Conservation (phyloP, 495 filamentous ascomycete genomes). For the Aspergillus indologenus region DNA sequence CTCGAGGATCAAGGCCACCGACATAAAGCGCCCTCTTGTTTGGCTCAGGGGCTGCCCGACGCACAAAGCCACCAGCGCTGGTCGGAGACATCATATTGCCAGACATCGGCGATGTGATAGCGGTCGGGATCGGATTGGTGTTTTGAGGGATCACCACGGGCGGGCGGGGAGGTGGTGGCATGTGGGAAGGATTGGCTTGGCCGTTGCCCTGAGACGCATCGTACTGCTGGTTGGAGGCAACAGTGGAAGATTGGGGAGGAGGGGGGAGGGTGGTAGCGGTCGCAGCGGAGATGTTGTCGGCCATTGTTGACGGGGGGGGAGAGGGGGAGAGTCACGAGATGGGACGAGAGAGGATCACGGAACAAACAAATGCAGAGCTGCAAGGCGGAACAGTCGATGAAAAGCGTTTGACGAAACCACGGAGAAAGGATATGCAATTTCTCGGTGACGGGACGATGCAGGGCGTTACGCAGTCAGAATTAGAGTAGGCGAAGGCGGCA, state of each 20-base stretch:
- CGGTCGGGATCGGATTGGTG: constrained; percentile 91
- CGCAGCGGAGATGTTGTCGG: constrained; percentile 59
- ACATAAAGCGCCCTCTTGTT: constrained; percentile 99
- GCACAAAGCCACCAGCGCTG: constrained; percentile 74
- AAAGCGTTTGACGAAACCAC: constrained; percentile 15
- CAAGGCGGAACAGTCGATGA: constrained; percentile 18
- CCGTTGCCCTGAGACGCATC: constrained; percentile 63
- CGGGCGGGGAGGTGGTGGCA: constrained; percentile 89
- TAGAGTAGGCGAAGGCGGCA: constrained; percentile 24
- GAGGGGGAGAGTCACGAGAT: constrained; percentile 9
- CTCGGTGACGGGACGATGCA: constrained; percentile 26
- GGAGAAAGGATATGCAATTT: constrained; percentile 20
- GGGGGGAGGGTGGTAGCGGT: constrained; percentile 57
- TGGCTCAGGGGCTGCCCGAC: constrained; percentile 92
- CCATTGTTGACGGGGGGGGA: constrained; percentile 49
- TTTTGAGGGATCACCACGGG: constrained; percentile 92
- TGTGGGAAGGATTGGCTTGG: constrained; percentile 64
- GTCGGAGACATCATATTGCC: constrained; percentile 77
- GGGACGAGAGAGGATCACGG: constrained; percentile 21
- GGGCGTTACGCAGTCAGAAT: constrained; percentile 28
- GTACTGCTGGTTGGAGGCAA: constrained; percentile 68
- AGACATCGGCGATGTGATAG: constrained; percentile 84
- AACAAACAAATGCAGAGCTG: constrained; percentile 21
- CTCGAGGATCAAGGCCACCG: constrained; percentile 88
- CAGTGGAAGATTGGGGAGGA: constrained; percentile 62